Evolutionary conservation across 2,329 filamentous ascomycete genomes (phyloP).

Genomic region (Fusarium denticulatum): DNA sequence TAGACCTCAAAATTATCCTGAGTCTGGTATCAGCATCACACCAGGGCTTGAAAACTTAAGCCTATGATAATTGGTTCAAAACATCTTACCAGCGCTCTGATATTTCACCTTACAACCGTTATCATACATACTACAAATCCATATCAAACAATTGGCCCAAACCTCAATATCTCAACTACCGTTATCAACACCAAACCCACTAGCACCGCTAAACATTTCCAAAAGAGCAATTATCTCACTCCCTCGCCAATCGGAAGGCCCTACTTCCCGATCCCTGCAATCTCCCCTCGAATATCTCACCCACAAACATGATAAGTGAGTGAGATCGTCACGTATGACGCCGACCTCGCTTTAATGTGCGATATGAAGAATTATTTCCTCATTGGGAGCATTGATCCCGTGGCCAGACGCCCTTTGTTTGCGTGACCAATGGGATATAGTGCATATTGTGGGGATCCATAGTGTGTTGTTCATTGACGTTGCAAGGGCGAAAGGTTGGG

Average conservation of each 20-base stretch:
- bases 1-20: fast-evolving
- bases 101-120: not conserved
- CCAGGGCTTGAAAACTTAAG: fast-evolving
- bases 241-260: constrained; percentile 16
- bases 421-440: not conserved
- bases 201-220: not conserved
- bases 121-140: not conserved
- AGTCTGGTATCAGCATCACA: not conserved
- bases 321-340: not conserved
- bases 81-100: fast-evolving
- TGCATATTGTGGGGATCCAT: not conserved
- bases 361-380: constrained; percentile 18
- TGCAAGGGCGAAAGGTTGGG: not conserved
- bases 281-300: not conserved
- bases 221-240: constrained; percentile 11
- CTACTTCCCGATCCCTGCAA: constrained; percentile 21
- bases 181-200: not conserved
- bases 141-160: not conserved
- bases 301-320: not conserved
- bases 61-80: not conserved
- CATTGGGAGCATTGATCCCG: not conserved
- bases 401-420: constrained; percentile 4
- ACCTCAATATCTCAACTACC: not conserved
- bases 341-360: constrained; percentile 23
- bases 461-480: not conserved